A percentile compares a stretch with the other conserved stretches of the same genome.
These are phyloP conservation scores for Exophiala xenobiotica DNA, from an alignment of 2,329 filamentous ascomycete genomes.

Conservation along the genomic window DNA sequence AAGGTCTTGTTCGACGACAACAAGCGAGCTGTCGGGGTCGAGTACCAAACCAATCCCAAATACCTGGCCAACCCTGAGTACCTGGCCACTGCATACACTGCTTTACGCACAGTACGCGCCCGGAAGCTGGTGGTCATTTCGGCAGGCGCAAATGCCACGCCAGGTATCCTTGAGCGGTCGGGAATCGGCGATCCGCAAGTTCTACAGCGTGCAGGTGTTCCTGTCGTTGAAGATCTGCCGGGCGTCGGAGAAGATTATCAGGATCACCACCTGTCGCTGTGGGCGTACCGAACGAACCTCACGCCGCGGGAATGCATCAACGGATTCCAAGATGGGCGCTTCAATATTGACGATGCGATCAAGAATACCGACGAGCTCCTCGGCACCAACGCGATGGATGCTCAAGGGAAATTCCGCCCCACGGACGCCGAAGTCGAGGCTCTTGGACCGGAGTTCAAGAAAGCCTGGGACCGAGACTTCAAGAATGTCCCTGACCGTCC, in stretches of 20 bases:
- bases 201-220: slow-evolving; percentile 43
- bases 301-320: slow-evolving; percentile 54
- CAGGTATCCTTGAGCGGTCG: slow-evolving; percentile 59
- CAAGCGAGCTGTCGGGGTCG: slow-evolving; percentile 58
- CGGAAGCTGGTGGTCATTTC: slow-evolving; percentile 57
- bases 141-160: slow-evolving; percentile 58
- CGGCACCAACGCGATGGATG: slow-evolving; percentile 60
- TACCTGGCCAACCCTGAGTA: no score
- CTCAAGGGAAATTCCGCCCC: slow-evolving; percentile 57
- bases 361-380: slow-evolving; percentile 38
- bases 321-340: slow-evolving; percentile 50
- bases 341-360: slow-evolving; percentile 39
- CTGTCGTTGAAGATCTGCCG: slow-evolving; percentile 44
- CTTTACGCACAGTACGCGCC: slow-evolving; percentile 45
- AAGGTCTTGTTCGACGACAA: slow-evolving; percentile 55
- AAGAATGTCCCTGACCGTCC: slow-evolving; percentile 44
- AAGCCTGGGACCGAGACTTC: slow-evolving; percentile 59
- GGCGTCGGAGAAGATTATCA: slow-evolving; percentile 52
- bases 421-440: slow-evolving; percentile 52
- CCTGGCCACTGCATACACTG: background rate
- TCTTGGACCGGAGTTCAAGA: slow-evolving; percentile 55
- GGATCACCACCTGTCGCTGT: slow-evolving; percentile 57
- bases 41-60: slow-evolving; percentile 50
- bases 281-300: slow-evolving; percentile 53
- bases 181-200: slow-evolving; percentile 55